Conservation (phyloP, 1,284 basidiomycete species). For the Malassezia sympodialis region DNA sequence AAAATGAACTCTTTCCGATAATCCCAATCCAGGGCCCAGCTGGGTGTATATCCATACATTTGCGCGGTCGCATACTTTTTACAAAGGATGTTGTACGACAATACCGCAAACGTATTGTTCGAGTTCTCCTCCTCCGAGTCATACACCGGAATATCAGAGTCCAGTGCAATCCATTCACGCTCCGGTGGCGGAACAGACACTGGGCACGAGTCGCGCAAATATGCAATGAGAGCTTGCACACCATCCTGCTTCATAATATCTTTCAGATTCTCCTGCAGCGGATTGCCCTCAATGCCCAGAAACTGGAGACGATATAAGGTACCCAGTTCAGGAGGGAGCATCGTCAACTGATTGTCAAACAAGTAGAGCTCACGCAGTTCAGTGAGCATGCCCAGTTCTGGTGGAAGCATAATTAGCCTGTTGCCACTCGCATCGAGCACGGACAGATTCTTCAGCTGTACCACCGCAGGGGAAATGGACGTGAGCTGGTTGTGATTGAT, state of each 20-base stretch:
- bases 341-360: conserved; percentile 84
- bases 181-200: conserved; percentile 71
- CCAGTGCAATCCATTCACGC: conserved; percentile 68
- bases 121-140: conserved; percentile 28
- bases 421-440: conserved; percentile 89
- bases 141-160: conserved; percentile 57
- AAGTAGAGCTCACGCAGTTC: conserved; percentile 82
- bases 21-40: conserved; percentile 89
- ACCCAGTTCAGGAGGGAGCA: conserved; percentile 77
- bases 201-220: conserved; percentile 76
- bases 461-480: conserved; percentile 70
- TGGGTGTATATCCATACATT: conserved; percentile 91
- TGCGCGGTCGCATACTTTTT: conserved; percentile 78
- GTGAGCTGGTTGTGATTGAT: conserved; percentile 90
- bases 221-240: conserved; percentile 73
- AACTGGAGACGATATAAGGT: conserved; percentile 84
- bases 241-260: conserved; percentile 83
- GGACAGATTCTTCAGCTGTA: conserved; percentile 73
- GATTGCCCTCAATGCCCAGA: conserved; percentile 91
- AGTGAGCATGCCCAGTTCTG: conserved; percentile 83
- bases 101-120: conserved; percentile 62
- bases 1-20: conserved; percentile 86
- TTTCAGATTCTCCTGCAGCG: conserved; percentile 67
- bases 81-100: conserved; percentile 92
- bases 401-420: conserved; percentile 65